These are phyloP conservation scores for Yarrowia osloensis DNA, from an alignment of 805 yeast species.

Conservation along the genomic window DNA sequence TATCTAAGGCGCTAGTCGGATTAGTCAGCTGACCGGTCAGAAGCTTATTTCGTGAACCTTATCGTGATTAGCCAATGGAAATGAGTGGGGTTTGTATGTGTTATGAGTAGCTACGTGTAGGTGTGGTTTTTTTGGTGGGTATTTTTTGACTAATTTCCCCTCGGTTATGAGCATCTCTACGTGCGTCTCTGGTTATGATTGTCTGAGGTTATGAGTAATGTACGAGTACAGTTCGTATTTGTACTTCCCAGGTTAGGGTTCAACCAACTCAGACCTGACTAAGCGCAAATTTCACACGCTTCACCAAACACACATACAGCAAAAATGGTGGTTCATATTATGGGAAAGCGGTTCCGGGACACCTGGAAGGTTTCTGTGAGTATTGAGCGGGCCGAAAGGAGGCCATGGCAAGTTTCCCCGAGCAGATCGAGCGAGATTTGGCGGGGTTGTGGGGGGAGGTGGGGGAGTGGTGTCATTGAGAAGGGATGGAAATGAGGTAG, in stretches of 20 bases:
- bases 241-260: too few relatives aligned
- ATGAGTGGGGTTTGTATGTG: neutral
- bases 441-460: neutral
- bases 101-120: too few relatives aligned
- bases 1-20: neutral
- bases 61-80: neutral
- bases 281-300: constrained; percentile 27
- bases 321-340: constrained; percentile 31
- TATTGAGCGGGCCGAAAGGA: neutral
- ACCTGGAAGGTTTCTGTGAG: constrained; percentile 29
- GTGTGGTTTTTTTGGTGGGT: too few relatives aligned
- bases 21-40: neutral
- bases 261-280: neutral
- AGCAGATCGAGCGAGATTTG: neutral
- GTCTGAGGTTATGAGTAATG: too few relatives aligned
- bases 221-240: too few relatives aligned
- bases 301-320: constrained; percentile 9
- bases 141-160: too few relatives aligned
- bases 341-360: constrained; percentile 31
- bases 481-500: too few relatives aligned
- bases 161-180: too few relatives aligned
- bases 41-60: neutral
- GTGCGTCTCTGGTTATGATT: too few relatives aligned
- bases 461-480: neutral
- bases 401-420: neutral